Evolutionary conservation across 345 rosid species (phyloP).

Genomic region (Eucalyptus sp.): DNA sequence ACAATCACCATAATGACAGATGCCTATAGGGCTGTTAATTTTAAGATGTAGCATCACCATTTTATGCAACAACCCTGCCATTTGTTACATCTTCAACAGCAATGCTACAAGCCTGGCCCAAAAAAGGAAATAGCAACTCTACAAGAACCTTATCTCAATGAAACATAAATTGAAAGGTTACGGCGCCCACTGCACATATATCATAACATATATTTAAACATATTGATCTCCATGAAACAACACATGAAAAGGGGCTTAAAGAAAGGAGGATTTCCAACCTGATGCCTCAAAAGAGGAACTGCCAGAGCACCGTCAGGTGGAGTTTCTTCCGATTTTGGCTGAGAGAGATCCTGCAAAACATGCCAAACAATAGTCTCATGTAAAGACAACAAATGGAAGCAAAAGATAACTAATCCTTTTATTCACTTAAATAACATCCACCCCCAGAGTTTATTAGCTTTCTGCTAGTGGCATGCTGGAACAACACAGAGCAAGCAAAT

Average conservation of each 20-base stretch:
- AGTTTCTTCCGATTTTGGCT: slow-evolving; percentile 65
- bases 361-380: background rate
- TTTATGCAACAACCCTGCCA: background rate
- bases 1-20: background rate
- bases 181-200: background rate
- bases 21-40: background rate
- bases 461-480: background rate
- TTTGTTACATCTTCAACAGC: background rate
- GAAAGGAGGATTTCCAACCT: slow-evolving; percentile 29
- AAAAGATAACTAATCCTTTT: background rate
- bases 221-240: background rate
- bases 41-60: background rate
- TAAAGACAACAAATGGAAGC: background rate
- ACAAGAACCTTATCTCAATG: background rate
- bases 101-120: background rate
- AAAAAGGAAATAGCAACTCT: background rate
- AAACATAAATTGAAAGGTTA: background rate
- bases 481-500: background rate
- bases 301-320: slow-evolving; percentile 75
- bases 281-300: slow-evolving; percentile 86
- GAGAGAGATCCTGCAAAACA: slow-evolving; percentile 63
- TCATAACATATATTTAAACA: background rate
- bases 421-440: background rate
- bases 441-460: background rate
- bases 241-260: background rate